Conservation (phyloP, 352 stramenopile species). For the Phytopythium vexans region DNA sequence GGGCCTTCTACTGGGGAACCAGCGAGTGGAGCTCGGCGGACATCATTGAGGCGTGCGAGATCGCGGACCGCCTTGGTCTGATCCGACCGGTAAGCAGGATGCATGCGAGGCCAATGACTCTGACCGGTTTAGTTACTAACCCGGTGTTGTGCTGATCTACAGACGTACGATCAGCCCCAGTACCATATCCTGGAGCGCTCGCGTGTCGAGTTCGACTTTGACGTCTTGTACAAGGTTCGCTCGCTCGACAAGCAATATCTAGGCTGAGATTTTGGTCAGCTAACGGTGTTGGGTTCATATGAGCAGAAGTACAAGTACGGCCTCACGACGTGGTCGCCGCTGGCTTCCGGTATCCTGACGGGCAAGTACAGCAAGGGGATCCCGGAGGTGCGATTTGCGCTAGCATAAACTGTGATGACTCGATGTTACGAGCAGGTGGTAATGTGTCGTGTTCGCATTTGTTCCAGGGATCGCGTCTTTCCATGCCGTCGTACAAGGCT, state of each 20-base stretch:
- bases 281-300: too few relatives aligned
- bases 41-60: slow-evolving; percentile 56
- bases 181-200: slow-evolving; percentile 77
- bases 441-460: too few relatives aligned
- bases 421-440: too few relatives aligned
- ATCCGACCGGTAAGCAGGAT: slow-evolving; percentile 26
- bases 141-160: too few relatives aligned
- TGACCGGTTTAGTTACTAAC: slow-evolving; percentile 39
- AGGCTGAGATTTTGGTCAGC: too few relatives aligned
- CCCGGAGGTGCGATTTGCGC: too few relatives aligned
- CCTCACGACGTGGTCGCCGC: slow-evolving; percentile 66
- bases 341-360: slow-evolving; percentile 60
- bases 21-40: slow-evolving; percentile 70
- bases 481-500: slow-evolving; percentile 34
- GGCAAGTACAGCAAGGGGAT: slow-evolving; percentile 72
- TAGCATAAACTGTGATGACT: too few relatives aligned
- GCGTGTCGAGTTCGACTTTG: slow-evolving; percentile 68
- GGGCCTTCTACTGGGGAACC: too few relatives aligned
- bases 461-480: slow-evolving; percentile 47
- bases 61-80: slow-evolving; percentile 29
- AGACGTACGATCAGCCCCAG: slow-evolving; percentile 62
- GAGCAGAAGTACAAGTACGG: slow-evolving; percentile 69
- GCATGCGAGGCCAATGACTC: slow-evolving; percentile 40
- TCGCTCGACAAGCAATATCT: too few relatives aligned
- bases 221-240: slow-evolving; percentile 50